phyloP scores from a whole-genome alignment of 176 grass and related monocot genomes.

The Chrysopogon serrulatus region DNA sequence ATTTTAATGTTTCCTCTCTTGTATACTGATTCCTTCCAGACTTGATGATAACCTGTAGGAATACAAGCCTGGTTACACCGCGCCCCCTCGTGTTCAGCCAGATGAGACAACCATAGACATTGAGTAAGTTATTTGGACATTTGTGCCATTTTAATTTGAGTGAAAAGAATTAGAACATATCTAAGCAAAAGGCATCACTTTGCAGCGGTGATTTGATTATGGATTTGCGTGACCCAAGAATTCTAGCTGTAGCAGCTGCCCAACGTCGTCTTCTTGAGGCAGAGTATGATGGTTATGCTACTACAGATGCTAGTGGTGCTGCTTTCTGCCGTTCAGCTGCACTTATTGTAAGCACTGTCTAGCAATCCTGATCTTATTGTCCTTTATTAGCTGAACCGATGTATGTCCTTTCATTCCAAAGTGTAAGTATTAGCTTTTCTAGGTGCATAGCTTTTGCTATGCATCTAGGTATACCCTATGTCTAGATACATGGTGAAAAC shows the following conservation, averaged over 20 bases:
- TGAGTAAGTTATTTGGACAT: conserved; percentile 38
- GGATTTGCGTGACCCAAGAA: conserved; percentile 79
- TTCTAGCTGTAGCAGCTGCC: conserved; percentile 78
- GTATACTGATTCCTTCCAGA: conserved; percentile 18
- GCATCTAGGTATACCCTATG: neutral
- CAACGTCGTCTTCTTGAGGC: conserved; percentile 85
- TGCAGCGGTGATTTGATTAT: conserved; percentile 80
- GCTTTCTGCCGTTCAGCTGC: conserved; percentile 84
- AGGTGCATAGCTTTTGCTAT: neutral
- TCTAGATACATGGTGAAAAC: neutral
- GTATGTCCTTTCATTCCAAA: neutral
- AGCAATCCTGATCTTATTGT: neutral
- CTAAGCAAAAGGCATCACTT: conserved; percentile 1
- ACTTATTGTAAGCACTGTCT: conserved; percentile 70
- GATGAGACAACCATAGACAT: conserved; percentile 88
- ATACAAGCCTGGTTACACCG: conserved; percentile 84
- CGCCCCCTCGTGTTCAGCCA: conserved; percentile 54
- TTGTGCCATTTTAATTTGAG: neutral
- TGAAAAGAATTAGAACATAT: neutral
- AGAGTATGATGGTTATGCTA: conserved; percentile 83
- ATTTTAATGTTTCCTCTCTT: neutral
- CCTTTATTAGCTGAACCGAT: neutral
- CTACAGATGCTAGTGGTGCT: conserved; percentile 67
- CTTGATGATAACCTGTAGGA: conserved; percentile 37
- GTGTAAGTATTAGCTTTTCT: neutral